phyloP scores from a whole-genome alignment of 345 rosid species.

The Eucalyptus virginea region DNA sequence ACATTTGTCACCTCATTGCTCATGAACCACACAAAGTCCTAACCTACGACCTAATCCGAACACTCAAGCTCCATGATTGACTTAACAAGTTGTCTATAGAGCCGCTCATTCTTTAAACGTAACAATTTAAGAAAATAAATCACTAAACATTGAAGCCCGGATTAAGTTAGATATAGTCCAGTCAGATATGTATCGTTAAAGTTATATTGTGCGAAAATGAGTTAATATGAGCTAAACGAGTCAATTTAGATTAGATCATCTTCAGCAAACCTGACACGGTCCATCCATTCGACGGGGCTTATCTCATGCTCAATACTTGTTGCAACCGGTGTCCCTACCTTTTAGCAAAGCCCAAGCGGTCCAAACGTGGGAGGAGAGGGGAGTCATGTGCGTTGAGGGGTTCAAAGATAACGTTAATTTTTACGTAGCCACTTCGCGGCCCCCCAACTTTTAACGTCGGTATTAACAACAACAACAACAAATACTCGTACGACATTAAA shows the following conservation, averaged over 20 bases:
- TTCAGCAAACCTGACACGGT: too few species aligned
- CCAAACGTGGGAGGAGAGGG: neutral
- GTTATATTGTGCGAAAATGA: neutral
- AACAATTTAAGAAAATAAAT: neutral
- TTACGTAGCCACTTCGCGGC: accelerated
- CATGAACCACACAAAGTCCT: neutral
- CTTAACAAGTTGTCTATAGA: neutral
- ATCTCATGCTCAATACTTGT: neutral
- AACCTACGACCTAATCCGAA: accelerated
- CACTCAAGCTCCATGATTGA: neutral
- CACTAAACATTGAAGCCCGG: accelerated
- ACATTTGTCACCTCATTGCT: neutral
- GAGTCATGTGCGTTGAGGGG: neutral
- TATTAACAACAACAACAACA: too few species aligned
- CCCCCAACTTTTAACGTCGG: accelerated
- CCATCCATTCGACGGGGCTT: neutral
- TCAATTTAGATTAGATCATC: too few species aligned
- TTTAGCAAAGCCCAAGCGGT: neutral
- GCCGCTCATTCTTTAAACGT: accelerated
- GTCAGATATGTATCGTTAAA: accelerated
- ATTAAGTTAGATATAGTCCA: accelerated
- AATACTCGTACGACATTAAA: too few species aligned
- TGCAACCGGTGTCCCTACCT: neutral
- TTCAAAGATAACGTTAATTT: neutral
- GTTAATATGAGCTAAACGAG: neutral